Evolutionary conservation across 148 eudicot species (phyloP).

Genomic region (Heliamphora exappendiculata): DNA sequence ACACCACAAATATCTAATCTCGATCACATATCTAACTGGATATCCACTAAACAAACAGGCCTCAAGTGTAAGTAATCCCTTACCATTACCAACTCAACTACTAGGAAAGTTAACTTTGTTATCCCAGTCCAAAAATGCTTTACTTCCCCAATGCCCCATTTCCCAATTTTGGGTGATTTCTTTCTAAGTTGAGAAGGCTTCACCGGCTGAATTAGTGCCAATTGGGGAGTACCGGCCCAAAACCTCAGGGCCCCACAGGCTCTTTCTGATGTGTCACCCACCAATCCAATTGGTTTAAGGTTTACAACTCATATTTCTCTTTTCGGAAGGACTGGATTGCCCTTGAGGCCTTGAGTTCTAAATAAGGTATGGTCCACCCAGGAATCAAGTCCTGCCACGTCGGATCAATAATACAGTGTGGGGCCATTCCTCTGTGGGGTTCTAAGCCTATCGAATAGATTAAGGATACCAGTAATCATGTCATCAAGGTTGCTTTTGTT

Average conservation of each 20-base stretch:
- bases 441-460: background rate
- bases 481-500: background rate
- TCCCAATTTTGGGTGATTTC: background rate
- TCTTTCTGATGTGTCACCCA: conserved; percentile 13
- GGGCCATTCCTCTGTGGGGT: background rate
- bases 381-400: background rate
- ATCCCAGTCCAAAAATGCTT: background rate
- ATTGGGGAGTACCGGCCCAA: background rate
- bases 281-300: conserved; percentile 15
- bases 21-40: too few relatives aligned
- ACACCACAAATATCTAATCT: too few relatives aligned
- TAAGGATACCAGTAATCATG: background rate
- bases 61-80: too few relatives aligned
- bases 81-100: too few relatives aligned
- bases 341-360: too few relatives aligned
- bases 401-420: background rate
- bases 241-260: background rate
- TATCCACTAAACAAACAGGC: too few relatives aligned
- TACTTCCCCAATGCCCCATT: background rate
- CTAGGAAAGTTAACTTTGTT: background rate
- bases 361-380: background rate
- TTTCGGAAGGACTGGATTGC: background rate
- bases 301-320: conserved; percentile 10
- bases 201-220: background rate
- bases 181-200: background rate